phyloP scores from a whole-genome alignment of 306 rosid species.

The Casuarina glauca region DNA sequence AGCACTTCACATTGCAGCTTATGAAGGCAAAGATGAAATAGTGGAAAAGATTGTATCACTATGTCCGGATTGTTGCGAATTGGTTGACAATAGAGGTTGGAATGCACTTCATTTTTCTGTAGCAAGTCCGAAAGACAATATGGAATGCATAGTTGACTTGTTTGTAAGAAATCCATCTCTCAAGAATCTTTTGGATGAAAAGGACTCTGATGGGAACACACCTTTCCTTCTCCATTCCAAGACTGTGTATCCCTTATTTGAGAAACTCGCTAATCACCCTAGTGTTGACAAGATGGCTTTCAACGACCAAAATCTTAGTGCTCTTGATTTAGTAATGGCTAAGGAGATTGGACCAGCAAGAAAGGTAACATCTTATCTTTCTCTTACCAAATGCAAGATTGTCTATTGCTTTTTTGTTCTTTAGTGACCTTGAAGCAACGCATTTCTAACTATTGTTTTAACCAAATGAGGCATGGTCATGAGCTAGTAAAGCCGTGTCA shows the following conservation, averaged over 20 bases:
- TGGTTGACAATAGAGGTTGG: conserved; percentile 5
- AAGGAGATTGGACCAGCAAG: no score
- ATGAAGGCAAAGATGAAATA: not conserved
- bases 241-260: no score
- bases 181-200: not conserved
- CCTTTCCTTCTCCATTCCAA: not conserved
- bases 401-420: no score
- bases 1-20: conserved; percentile 13
- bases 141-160: no score
- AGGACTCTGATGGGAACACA: not conserved
- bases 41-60: not conserved
- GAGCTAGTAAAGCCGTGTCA: no score
- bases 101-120: conserved; percentile 18
- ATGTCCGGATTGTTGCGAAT: conserved; percentile 5
- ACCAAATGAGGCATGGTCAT: no score
- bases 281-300: conserved; percentile 9
- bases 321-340: not conserved
- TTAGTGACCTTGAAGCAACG: no score
- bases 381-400: no score
- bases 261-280: not conserved
- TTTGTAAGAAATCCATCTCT: not conserved
- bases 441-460: no score
- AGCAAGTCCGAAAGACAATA: no score
- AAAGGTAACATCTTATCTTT: no score
- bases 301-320: not conserved